A percentile compares a stretch with the other conserved stretches of the same genome.
phyloP scores from a whole-genome alignment of 805 yeast species.

The Millerago galiae region DNA sequence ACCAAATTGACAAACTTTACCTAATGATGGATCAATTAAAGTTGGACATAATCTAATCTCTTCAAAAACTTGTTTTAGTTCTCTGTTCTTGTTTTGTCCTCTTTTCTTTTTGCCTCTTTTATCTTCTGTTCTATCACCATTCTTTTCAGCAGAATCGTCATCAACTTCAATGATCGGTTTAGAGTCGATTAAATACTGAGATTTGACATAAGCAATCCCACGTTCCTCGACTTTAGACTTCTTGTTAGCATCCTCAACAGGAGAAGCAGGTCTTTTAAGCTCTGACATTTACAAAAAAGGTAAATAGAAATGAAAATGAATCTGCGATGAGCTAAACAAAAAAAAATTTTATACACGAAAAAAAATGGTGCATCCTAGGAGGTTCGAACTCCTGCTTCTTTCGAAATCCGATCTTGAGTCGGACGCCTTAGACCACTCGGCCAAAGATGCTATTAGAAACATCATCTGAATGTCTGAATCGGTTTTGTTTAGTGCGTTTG shows the following conservation, averaged over 20 bases:
- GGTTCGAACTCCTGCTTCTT: conserved; percentile 12
- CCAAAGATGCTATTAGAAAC: conserved; percentile 11
- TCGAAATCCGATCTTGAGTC: conserved; percentile 12
- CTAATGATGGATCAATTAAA: conserved; percentile 47
- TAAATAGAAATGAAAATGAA: neutral
- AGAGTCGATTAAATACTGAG: conserved; percentile 50
- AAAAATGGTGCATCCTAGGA: conserved; percentile 10
- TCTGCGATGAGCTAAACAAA: conserved; percentile 4
- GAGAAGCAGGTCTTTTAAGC: conserved; percentile 18
- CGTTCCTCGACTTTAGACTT: conserved; percentile 10
- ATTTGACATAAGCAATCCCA: conserved; percentile 74
- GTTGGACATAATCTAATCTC: conserved; percentile 59
- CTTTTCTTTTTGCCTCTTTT: conserved; percentile 40
- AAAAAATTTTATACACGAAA: neutral
- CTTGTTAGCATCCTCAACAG: conserved; percentile 11
- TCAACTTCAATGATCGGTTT: conserved; percentile 23
- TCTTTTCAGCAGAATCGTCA: conserved; percentile 43
- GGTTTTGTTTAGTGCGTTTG: too few species aligned
- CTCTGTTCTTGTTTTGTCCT: conserved; percentile 84
- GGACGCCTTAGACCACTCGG: conserved; percentile 13
- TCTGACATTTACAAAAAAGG: conserved; percentile 1
- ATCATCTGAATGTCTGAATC: too few species aligned
- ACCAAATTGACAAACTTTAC: conserved; percentile 52
- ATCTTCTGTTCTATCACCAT: conserved; percentile 33
- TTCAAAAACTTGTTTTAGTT: conserved; percentile 63